Evolutionary conservation across 2,329 filamentous ascomycete species (phyloP).

Genomic region (Fusarium newnesense): DNA sequence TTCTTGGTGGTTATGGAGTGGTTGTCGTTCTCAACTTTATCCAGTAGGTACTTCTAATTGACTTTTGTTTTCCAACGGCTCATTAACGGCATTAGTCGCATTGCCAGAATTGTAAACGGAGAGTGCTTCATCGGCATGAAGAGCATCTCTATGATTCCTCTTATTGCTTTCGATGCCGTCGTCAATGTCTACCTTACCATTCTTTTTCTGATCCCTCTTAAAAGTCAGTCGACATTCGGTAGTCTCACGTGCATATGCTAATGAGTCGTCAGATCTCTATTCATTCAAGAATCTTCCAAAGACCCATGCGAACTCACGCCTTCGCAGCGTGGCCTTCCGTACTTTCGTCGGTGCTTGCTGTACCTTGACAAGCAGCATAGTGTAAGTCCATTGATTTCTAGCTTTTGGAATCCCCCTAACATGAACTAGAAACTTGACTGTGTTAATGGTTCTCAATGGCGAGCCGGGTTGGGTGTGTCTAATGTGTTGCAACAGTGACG

Average conservation of each 20-base stretch:
- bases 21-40: conserved; percentile 69
- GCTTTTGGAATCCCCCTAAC: conserved; percentile 3
- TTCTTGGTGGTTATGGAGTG: conserved; percentile 58
- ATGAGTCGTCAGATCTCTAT: conserved; percentile 57
- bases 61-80: not conserved
- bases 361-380: conserved; percentile 67
- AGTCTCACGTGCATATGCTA: not conserved
- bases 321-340: conserved; percentile 64
- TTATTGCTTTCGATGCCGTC: conserved; percentile 69
- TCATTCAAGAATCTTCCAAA: conserved; percentile 61
- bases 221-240: conserved; percentile 52
- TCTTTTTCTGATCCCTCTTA: conserved; percentile 70
- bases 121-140: conserved; percentile 72
- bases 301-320: conserved; percentile 53
- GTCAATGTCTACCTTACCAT: conserved; percentile 72
- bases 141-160: conserved; percentile 66
- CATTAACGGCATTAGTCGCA: conserved; percentile 55
- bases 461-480: conserved; percentile 74
- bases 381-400: conserved; percentile 52
- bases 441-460: conserved; percentile 67
- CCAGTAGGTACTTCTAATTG: conserved; percentile 57
- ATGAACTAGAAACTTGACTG: conserved; percentile 62
- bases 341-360: conserved; percentile 69
- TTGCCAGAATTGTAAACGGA: conserved; percentile 64
- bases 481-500: conserved; percentile 72